phyloP scores from a whole-genome alignment of 192 early-diverging fungal genomes.

The Radiomyces spectabilis region DNA sequence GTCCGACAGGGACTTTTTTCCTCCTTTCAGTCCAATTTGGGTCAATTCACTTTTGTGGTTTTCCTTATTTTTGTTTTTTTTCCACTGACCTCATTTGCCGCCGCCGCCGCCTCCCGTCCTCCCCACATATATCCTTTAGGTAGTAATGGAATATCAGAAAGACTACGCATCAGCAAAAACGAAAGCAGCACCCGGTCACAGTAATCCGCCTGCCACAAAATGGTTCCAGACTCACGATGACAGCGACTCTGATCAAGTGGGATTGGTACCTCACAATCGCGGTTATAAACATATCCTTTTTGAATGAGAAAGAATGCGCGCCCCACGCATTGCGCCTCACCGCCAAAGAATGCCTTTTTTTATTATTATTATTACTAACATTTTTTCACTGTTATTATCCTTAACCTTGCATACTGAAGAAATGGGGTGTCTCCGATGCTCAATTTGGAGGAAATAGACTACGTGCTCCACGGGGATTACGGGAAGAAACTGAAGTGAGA shows the following conservation, averaged over 20 bases:
- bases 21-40: no score
- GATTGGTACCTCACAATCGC: conserved; percentile 55
- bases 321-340: no score
- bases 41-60: neutral
- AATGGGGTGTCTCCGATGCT: conserved; percentile 31
- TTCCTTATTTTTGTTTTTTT: neutral
- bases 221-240: conserved; percentile 22
- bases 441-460: conserved; percentile 39
- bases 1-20: no score
- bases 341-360: no score
- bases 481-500: conserved; percentile 20
- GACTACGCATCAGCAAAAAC: neutral
- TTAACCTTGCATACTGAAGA: conserved; percentile 43
- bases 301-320: no score
- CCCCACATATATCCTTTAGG: neutral
- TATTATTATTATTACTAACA: neutral
- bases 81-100: neutral
- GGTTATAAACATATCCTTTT: conserved; percentile 57
- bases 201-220: conserved; percentile 18
- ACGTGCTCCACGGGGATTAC: conserved; percentile 28
- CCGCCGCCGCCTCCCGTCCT: neutral
- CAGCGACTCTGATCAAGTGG: conserved; percentile 33
- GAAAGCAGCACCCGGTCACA: conserved; percentile 3
- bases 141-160: neutral
- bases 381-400: conserved; percentile 3